A percentile compares a stretch with the other conserved stretches of the same genome.
These are phyloP conservation scores for Penicillium psychrosexuale DNA, from an alignment of 2,329 filamentous ascomycete genomes.

Conservation along the genomic window DNA sequence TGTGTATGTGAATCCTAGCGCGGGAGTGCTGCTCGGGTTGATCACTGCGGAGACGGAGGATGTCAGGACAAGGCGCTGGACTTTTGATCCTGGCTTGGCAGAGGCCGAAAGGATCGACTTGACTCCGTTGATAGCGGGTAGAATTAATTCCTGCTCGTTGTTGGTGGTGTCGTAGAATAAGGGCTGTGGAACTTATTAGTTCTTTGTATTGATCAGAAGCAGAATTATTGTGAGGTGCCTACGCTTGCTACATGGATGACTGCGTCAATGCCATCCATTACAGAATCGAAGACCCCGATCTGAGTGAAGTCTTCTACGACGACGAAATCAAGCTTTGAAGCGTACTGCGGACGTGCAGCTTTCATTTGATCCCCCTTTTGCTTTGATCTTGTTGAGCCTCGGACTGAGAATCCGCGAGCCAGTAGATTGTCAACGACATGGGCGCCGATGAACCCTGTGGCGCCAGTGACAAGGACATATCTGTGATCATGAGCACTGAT, in stretches of 20 bases:
- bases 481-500: constrained; percentile 1
- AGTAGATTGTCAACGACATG: constrained; percentile 29
- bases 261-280: constrained; percentile 43
- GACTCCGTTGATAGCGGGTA: constrained; percentile 49
- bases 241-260: constrained; percentile 49
- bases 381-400: constrained; percentile 23
- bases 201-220: neutral
- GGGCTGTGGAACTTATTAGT: constrained; percentile 30
- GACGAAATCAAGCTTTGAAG: constrained; percentile 42
- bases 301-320: constrained; percentile 45
- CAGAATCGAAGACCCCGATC: constrained; percentile 36
- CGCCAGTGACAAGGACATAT: constrained; percentile 26
- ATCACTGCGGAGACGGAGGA: constrained; percentile 33
- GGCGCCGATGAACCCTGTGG: constrained; percentile 30
- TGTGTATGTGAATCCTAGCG: constrained; percentile 26
- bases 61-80: constrained; percentile 28
- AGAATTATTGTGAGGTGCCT: constrained; percentile 10
- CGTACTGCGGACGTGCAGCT: constrained; percentile 37
- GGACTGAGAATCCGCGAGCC: constrained; percentile 22
- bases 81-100: constrained; percentile 15
- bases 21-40: constrained; percentile 15
- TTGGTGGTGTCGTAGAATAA: constrained; percentile 45
- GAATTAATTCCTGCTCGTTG: constrained; percentile 45
- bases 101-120: constrained; percentile 40
- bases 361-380: constrained; percentile 35